Base-by-base conservation (phyloP, 2,329 filamentous ascomycete species). In the Colletotrichum echinochloae region DNA sequence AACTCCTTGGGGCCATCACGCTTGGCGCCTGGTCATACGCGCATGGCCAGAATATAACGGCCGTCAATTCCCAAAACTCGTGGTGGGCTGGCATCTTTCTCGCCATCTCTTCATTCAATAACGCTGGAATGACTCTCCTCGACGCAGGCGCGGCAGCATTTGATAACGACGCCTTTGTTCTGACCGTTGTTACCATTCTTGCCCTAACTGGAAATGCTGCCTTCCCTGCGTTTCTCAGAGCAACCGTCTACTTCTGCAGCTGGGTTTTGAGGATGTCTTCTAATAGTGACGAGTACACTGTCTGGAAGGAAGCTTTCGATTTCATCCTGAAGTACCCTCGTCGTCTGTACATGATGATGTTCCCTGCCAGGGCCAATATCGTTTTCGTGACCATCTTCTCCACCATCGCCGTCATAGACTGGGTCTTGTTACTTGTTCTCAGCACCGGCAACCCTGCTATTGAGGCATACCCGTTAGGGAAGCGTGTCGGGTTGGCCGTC, bases 31-130 rank as follows among this genome's bases (percentile, higher is more conserved):
- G 88, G 83, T 86, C 91, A 64, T 83, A 83, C 26, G 77, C 81
- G 70, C 83, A 90, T 72, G 83, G 83, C 49, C 81, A 87, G 1
- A 80, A 80, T 8, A 80, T 84, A 7, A 83, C 89, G 0, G 75
- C 79, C 3, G 78, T 77, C 8, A 91, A 92, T 75, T 88, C 86
- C 16, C 83, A 90, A 66, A 88, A 89, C 70, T 87, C 90, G 44
- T 92, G 88, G 88, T 92, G 90, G 90, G 82, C 89, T 2, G 90
- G 90, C 48, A 85, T 89, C 56, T 93, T 92, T 80, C 89, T 91
- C 72, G 88, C 88, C 5, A 85, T 89, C 16, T 91, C 89, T 28
- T 90, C 90, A 0, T 92, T 92, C 79, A 92, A 91, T 79, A 92
- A 92, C 74, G 89, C 86, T 18, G 90, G 90, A 41, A 91, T 93